phyloP scores from a whole-genome alignment of 768 basidiomycete species.

The Lactarius sp. region DNA sequence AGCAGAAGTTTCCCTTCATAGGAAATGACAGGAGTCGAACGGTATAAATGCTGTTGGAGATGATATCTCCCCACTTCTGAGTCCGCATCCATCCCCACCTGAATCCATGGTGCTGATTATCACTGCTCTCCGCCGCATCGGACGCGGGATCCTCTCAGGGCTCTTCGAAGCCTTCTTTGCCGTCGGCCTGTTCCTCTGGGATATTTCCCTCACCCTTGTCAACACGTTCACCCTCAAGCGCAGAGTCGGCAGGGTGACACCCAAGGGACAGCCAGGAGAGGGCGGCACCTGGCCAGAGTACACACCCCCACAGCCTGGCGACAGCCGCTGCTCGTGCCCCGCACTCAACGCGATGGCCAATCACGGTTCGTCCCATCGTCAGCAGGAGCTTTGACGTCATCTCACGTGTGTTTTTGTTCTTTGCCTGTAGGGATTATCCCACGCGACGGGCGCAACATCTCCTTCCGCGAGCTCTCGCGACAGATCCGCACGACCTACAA shows the following conservation, averaged over 20 bases:
- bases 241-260: conserved; percentile 51
- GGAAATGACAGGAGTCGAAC: background rate
- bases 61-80: background rate
- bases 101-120: conserved; percentile 10
- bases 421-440: conserved; percentile 39
- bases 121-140: conserved; percentile 21
- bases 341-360: conserved; percentile 79
- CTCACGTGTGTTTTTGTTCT: background rate
- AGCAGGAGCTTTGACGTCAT: background rate
- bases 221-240: conserved; percentile 50
- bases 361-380: conserved; percentile 48
- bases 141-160: conserved; percentile 1
- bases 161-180: conserved; percentile 14
- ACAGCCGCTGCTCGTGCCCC: conserved; percentile 71
- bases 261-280: conserved; percentile 49
- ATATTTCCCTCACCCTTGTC: conserved; percentile 44
- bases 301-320: conserved; percentile 49
- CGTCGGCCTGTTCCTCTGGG: conserved; percentile 42
- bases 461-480: conserved; percentile 45
- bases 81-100: background rate
- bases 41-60: conserved; percentile 1
- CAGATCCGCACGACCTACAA: conserved; percentile 58
- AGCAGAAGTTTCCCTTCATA: conserved; percentile 13
- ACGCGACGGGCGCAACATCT: conserved; percentile 65
- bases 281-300: conserved; percentile 69